Evolutionary conservation across 2,329 filamentous ascomycete species (phyloP).

Genomic region (Hypoxylon sp.): DNA sequence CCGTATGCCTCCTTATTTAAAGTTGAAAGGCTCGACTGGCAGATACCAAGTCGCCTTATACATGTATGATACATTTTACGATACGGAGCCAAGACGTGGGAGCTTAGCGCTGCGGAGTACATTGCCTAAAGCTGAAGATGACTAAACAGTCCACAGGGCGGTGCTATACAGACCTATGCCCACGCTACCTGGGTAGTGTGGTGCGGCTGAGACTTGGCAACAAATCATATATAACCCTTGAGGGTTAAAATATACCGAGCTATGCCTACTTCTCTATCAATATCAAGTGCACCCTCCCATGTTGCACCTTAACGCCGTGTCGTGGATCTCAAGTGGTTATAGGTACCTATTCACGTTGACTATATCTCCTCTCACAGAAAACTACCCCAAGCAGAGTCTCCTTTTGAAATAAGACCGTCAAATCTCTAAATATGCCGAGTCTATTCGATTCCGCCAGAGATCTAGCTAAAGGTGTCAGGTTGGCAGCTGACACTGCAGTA

Average conservation of each 20-base stretch:
- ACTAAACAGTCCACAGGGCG: constrained; percentile 9
- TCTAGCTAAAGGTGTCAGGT: constrained; percentile 32
- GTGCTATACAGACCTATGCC: constrained; percentile 7
- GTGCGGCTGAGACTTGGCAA: constrained; percentile 35
- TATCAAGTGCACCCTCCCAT: neutral
- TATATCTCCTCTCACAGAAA: too few species aligned
- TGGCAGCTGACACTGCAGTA: constrained; percentile 30
- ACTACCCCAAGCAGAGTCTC: neutral
- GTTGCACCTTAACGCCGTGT: neutral
- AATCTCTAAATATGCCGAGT: constrained; percentile 22
- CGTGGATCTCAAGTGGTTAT: too few species aligned
- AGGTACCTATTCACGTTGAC: too few species aligned
- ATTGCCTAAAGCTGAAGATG: constrained; percentile 7
- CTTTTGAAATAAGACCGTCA: neutral
- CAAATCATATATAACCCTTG: neutral
- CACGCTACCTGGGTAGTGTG: constrained; percentile 7
- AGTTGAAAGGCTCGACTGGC: too few species aligned
- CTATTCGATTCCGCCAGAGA: constrained; percentile 31
- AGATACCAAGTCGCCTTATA: too few species aligned
- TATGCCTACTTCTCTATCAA: neutral
- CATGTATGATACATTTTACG: too few species aligned
- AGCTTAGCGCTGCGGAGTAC: neutral
- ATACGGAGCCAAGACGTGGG: too few species aligned
- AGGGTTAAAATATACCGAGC: neutral
- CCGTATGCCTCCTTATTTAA: too few species aligned